Conservation (phyloP, 1,284 basidiomycete species). For the Rhizoctonia solani region DNA sequence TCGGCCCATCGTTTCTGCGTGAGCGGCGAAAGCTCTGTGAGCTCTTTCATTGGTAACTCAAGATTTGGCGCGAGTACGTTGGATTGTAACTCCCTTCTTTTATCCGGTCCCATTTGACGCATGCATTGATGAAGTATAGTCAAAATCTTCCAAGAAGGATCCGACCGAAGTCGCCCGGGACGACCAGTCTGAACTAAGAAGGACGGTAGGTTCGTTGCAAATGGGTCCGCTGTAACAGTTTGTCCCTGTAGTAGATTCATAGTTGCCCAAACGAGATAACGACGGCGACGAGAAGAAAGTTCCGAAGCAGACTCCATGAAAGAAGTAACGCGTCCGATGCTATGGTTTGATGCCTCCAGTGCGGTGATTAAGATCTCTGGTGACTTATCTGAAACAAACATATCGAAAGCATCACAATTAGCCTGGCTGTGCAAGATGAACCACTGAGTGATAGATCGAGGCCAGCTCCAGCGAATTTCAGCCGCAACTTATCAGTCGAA, state of each 20-base stretch:
- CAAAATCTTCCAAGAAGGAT: conserved; percentile 68
- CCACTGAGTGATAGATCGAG: background rate
- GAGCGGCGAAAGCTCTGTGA: conserved; percentile 12
- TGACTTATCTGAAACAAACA: conserved; percentile 23
- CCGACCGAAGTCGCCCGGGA: conserved; percentile 65
- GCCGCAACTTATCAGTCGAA: conserved; percentile 5
- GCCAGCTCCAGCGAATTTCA: conserved; percentile 7
- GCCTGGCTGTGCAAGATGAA: background rate
- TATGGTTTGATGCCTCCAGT: conserved; percentile 9
- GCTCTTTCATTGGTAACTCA: conserved; percentile 2
- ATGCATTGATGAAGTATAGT: conserved; percentile 70
- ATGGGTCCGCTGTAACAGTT: conserved; percentile 56
- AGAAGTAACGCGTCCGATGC: conserved; percentile 8
- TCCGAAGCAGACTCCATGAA: conserved; percentile 24
- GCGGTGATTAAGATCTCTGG: conserved; percentile 28
- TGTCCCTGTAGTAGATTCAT: conserved; percentile 37
- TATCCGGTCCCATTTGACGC: conserved; percentile 28
- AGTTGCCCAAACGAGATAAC: conserved; percentile 39
- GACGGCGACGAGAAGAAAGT: conserved; percentile 13
- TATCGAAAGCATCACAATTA: conserved; percentile 2
- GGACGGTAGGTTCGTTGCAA: conserved; percentile 77
- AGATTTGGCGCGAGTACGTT: conserved; percentile 17
- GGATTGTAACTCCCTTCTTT: conserved; percentile 16
- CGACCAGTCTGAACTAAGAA: conserved; percentile 73
- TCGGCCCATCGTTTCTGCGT: conserved; percentile 33